Base-by-base conservation (phyloP, 2,329 filamentous ascomycete species). In the Fusarium graminum region DNA sequence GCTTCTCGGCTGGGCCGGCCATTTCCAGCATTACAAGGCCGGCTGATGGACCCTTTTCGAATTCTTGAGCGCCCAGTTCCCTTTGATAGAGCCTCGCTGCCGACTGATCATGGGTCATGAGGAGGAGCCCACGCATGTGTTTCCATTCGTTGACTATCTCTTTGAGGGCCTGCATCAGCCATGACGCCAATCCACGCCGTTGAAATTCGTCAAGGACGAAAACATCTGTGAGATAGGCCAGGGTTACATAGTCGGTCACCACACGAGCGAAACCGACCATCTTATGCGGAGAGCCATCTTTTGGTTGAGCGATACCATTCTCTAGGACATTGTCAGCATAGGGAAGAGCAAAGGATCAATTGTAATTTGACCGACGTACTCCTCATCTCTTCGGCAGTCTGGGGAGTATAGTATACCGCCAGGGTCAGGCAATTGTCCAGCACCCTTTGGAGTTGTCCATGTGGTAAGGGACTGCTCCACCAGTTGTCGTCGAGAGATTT, bases 211-310 rank as follows among this genome's bases (percentile, higher is more conserved):
- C 80, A 4, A 86, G 74, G 22, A 92, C 80, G 74, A 90, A 92
- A 19, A 92, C 86, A 71, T 92, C 90, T 26, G 89, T 90, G 52
- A 82, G 77, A 59, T 91, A 93, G 32, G 85, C 88, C 68, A 92
- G 87, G 0, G 89, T 90, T 44, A 87, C 83, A 70, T 86, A 84
- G 76, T 93, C 91, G 10, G 90, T 93, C 50, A 92, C 79, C n/a
- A 91, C 75, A 32, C 90, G 78, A 44, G 78, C 76, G 53, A 82
- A 76, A 55, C 80, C 80, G 51, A 80, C 76, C 72, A 82, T 76
- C 26, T 73, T 72, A 40, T 77, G 72, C 13, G 72, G 65, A 22
- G 75, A 71, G 30, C 77, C 75, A 46, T 72, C 64, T 26, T 73
- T 70, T 26, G 72, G 71, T 29, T 73, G 71, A 25, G 74, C 73